These are phyloP conservation scores for Chaetomium sp. DNA, from an alignment of 2,329 filamentous ascomycete species.

Conservation along the genomic window DNA sequence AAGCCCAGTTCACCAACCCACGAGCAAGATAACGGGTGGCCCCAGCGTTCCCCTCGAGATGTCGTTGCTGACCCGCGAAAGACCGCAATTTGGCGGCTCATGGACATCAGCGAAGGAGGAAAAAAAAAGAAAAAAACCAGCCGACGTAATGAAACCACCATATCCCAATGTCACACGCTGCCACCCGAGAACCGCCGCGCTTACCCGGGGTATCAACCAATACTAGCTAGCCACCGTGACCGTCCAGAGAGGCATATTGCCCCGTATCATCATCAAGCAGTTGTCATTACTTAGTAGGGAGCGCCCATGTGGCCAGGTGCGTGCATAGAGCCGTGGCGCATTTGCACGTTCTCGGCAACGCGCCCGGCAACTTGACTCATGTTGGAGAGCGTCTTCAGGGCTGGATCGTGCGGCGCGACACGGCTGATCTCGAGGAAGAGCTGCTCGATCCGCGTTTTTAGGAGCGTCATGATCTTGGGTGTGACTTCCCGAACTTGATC, in stretches of 20 bases:
- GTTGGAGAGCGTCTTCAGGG: constrained; percentile 51
- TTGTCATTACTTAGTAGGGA: constrained; percentile 19
- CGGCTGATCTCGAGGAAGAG: constrained; percentile 55
- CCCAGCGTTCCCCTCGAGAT: not conserved
- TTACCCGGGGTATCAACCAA: constrained; percentile 20
- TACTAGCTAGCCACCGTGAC: constrained; percentile 6
- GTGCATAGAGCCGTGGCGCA: constrained; percentile 28
- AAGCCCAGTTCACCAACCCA: not conserved
- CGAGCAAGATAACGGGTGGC: not conserved
- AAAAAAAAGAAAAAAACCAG: not conserved
- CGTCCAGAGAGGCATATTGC: constrained; percentile 1
- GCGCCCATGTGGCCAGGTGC: constrained; percentile 23
- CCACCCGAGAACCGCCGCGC: not conserved
- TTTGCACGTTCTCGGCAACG: constrained; percentile 31
- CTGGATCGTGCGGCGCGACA: constrained; percentile 50
- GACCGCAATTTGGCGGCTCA: not conserved
- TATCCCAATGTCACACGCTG: not conserved
- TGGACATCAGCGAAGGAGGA: not conserved
- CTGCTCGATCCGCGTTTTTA: constrained; percentile 55
- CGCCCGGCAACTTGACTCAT: constrained; percentile 43
- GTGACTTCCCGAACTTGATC: constrained; percentile 57
- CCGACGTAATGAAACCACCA: not conserved
- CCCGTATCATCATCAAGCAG: not conserved
- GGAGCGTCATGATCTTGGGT: constrained; percentile 58
- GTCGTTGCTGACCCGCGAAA: not conserved